Evolutionary conservation across 768 basidiomycete species (phyloP).

Genomic region (Rhizopogon salebrosus): DNA sequence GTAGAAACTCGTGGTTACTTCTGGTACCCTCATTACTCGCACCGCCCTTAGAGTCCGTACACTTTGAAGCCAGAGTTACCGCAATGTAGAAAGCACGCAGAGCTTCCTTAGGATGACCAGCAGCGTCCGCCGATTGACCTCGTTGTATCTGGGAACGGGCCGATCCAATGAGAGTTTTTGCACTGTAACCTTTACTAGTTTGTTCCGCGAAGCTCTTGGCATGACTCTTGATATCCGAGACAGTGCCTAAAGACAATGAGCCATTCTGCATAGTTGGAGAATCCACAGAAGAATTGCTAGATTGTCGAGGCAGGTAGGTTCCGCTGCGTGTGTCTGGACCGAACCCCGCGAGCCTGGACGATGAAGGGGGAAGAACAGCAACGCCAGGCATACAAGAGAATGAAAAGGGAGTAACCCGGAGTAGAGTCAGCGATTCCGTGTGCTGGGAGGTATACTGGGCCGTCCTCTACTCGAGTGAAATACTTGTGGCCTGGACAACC

Average conservation of each 20-base stretch:
- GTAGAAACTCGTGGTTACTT: conserved; percentile 56
- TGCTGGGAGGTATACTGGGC: conserved; percentile 1
- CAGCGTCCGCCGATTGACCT: conserved; percentile 48
- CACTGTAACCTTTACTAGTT: conserved; percentile 53
- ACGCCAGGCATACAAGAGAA: conserved; percentile 37
- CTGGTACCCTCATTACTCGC: conserved; percentile 9
- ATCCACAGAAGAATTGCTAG: neutral
- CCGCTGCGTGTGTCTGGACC: conserved; percentile 24
- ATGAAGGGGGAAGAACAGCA: conserved; percentile 34
- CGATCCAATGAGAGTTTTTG: conserved; percentile 53
- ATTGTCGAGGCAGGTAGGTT: conserved; percentile 8
- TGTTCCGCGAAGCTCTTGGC: conserved; percentile 44
- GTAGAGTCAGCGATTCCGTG: neutral
- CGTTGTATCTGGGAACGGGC: conserved; percentile 53
- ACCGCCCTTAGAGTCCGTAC: conserved; percentile 52
- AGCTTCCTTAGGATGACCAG: conserved; percentile 58
- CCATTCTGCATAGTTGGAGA: conserved; percentile 38
- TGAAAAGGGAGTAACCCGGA: neutral
- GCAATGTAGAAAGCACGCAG: conserved; percentile 57
- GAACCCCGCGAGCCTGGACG: conserved; percentile 22
- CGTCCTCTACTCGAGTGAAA: neutral
- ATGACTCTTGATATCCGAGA: conserved; percentile 44
- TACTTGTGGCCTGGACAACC: conserved; percentile 9
- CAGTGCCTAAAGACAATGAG: conserved; percentile 18
- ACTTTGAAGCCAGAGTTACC: conserved; percentile 50